These are phyloP conservation scores for Pisolithus thermaeus DNA, from an alignment of 1,284 basidiomycete species.

Conservation along the genomic window DNA sequence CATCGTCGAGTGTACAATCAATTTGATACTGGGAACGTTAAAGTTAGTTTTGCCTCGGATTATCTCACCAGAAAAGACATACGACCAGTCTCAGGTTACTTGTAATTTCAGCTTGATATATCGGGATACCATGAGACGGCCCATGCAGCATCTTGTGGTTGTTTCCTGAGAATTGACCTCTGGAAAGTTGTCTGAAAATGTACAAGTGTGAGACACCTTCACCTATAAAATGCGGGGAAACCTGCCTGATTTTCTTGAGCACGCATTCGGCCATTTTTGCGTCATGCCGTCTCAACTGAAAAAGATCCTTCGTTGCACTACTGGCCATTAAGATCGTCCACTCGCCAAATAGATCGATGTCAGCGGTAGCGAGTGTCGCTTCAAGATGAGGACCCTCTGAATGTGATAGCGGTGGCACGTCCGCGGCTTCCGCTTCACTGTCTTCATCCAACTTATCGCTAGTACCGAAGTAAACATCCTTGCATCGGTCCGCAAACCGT, in stretches of 20 bases:
- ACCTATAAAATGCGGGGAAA: not conserved
- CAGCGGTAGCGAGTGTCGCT: conserved; percentile 16
- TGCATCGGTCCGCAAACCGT: too few species aligned
- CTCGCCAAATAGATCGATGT: conserved; percentile 41
- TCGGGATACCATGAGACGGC: conserved; percentile 38
- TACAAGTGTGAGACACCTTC: conserved; percentile 27
- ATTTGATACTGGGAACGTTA: not conserved
- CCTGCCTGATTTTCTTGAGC: not conserved
- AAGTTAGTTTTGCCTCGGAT: not conserved
- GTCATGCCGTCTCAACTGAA: conserved; percentile 26
- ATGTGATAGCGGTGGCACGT: not conserved
- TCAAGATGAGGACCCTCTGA: not conserved
- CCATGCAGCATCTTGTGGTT: conserved; percentile 54
- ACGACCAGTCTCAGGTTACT: conserved; percentile 39
- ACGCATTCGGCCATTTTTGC: not conserved
- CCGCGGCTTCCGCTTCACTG: not conserved
- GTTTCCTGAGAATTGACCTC: conserved; percentile 54
- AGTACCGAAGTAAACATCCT: too few species aligned
- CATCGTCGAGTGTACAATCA: not conserved
- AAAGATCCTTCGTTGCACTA: conserved; percentile 36
- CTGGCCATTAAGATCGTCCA: conserved; percentile 43
- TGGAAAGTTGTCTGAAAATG: conserved; percentile 47
- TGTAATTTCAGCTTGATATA: conserved; percentile 61
- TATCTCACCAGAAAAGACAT: not conserved
- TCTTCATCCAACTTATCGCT: too few species aligned